phyloP scores from a whole-genome alignment of 2,329 filamentous ascomycete species.

The Aspergillus quadrilineatus region DNA sequence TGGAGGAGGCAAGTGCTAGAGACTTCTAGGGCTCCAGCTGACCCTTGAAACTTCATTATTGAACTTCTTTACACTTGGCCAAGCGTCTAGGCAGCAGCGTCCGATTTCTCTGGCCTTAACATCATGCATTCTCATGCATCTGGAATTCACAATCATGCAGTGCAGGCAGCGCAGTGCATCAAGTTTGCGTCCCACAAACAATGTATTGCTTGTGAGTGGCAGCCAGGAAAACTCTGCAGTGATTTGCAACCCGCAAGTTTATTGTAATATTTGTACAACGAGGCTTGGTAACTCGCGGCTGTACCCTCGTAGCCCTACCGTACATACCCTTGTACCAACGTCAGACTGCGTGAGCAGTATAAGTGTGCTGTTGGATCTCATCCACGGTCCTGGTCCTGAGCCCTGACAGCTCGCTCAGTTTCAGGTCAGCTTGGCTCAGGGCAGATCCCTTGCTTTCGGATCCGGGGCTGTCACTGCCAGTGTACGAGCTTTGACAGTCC shows the following conservation, averaged over 20 bases:
- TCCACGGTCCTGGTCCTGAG: background rate
- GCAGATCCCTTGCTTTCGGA: background rate
- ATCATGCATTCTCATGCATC: background rate
- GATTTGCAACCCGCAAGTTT: background rate
- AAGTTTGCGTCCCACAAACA: background rate
- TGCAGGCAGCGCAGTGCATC: background rate
- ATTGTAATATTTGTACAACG: background rate
- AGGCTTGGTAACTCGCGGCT: slow-evolving; percentile 1
- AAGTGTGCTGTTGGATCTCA: background rate
- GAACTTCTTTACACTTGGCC: background rate
- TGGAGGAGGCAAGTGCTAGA: no score
- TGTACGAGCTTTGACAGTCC: background rate
- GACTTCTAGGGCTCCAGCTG: no score
- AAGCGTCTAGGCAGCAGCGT: background rate
- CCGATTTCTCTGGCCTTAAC: background rate
- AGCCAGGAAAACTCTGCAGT: background rate
- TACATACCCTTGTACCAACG: background rate
- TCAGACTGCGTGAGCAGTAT: background rate
- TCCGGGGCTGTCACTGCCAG: background rate
- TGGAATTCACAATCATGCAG: background rate
- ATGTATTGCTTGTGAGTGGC: background rate
- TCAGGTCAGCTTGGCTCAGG: background rate
- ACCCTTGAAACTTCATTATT: no score
- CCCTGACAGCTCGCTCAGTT: background rate
- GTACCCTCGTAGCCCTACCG: background rate